Evolutionary conservation across 1,284 basidiomycete genomes (phyloP), one percentile per base, ranked within the genome.

Genomic region (Lignosus rhinocerotis): DNA sequence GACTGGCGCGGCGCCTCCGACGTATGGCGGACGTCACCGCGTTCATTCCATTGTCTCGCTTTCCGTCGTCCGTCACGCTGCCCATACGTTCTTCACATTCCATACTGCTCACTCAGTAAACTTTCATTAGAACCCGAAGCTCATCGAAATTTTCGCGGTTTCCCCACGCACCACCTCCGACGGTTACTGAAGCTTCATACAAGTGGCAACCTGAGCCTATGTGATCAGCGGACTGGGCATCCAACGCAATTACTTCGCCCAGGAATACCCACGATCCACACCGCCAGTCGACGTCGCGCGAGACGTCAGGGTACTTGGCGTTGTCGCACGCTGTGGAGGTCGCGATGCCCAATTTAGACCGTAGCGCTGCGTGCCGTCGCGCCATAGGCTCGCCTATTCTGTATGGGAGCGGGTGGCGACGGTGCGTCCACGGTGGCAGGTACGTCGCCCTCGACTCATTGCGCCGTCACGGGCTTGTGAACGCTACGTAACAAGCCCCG

Each of bases 241-340:
- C 30, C 44, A 21, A 17, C 36, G 36, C 36, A 38, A 10, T 16
- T 6, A 38, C 25, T 25, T 25, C 25, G 25, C 25, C 25, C 25
- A 25, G 25, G 25, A 25, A 25, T 25, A 25, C 25, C 25, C 25
- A 25, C 25, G 25, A 25, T 25, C 25, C 25, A 25, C 4, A 4
- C 25, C 25, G 25, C 25, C 25, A 25, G 25, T 25, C 25, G 25
- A 25, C 25, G 25, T 25, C 25, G 25, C 25, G 25, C 25, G 25
- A 25, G 38, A 48, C 53, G 53, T 42, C 44, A 48, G 53, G 8
- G 16, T 17, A 31, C 52, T 53, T 53, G 52, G 44, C 52, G 34
- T 32, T 17, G 30, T 63, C 61, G 58, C 61, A 63, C 58, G 61
- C 50, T n/a, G 55, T 54, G 55, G 58, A 55, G 53, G 61, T 39